Evolutionary conservation across 225 moss, liverwort and hornwort genomes (phyloP), one percentile per base, ranked within the genome.

Genomic region (Marchantia polymorpha): DNA sequence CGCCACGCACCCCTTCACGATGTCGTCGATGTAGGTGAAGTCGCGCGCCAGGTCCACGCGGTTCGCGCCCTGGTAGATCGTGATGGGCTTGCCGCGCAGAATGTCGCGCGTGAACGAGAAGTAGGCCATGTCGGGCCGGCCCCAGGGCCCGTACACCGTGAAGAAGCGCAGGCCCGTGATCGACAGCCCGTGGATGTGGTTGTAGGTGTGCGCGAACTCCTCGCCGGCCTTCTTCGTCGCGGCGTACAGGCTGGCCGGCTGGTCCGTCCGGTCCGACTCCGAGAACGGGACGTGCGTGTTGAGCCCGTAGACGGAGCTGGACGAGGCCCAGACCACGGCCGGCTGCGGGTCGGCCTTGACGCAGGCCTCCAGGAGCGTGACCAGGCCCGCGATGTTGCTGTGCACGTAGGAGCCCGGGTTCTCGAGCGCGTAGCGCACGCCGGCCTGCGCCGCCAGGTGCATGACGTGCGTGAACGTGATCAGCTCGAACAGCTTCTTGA

Each of bases 21-120:
- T 87, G 79, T 87, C 86, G 68, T 87, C 86, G 26, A 87, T 87
- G 81, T 87, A 87, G 8, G 86, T 87, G 72, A 84, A 87, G 69
- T 87, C 83, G 66, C 86, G 75, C 13, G 86, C 83, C 64, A 87
- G 83, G 72, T 87, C 86, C 63, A 66, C 54, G 58, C 82, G 82
- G 50, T 87, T 87, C 4, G 81, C 72, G 66, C 87, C 87, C 29
- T 87, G 83, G 59, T 72, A 83, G 4, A 86, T 75, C 17, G 83
- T 86, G 58, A 86, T 86, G 3, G 80, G 83, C 81, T 86, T 86
- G 69, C 83, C 86, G 26, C 78, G 76, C 4, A 86, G 86, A 79
- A 87, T 87, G 48, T 87, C 87, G 20, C 84, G 75, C 2, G 87
- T 87, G 84, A 87, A 87, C n/a, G 84, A 84, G 54, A 87, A 87